Conservation (phyloP, 2,329 filamentous ascomycete species). For the Aspergillus tubingensis region DNA sequence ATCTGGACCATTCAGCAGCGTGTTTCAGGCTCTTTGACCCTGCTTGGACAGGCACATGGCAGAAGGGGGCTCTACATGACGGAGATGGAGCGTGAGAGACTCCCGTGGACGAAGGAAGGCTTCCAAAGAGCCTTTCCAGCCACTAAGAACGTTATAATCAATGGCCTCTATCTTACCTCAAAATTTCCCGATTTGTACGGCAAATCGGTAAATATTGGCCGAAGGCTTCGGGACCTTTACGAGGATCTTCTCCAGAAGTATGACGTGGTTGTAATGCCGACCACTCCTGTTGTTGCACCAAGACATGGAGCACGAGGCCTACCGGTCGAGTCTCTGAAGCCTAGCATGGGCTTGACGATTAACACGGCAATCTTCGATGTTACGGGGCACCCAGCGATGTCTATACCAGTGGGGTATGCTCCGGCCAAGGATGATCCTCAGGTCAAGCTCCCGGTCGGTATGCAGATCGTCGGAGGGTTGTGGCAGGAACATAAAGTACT, state of each 20-base stretch:
- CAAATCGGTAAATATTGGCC: constrained; percentile 45
- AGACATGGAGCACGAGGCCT: constrained; percentile 26
- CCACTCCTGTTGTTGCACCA: constrained; percentile 31
- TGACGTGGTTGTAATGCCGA: constrained; percentile 47
- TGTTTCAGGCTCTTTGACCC: constrained; percentile 48
- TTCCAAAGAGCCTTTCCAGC: constrained; percentile 52
- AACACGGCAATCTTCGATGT: constrained; percentile 62
- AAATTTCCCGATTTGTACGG: constrained; percentile 44
- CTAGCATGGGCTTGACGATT: constrained; percentile 54
- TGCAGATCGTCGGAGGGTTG: constrained; percentile 55
- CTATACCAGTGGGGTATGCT: constrained; percentile 54
- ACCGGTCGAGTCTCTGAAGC: constrained; percentile 28
- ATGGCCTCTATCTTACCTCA: constrained; percentile 42
- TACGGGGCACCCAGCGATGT: constrained; percentile 59
- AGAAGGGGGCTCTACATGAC: constrained; percentile 53
- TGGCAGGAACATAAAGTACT: constrained; percentile 33
- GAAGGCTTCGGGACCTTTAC: constrained; percentile 43
- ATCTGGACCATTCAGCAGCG: constrained; percentile 50
- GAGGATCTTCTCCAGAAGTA: constrained; percentile 42
- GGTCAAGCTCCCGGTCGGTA: constrained; percentile 52
- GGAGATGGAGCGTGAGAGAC: constrained; percentile 53
- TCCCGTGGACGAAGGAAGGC: constrained; percentile 50
- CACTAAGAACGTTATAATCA: constrained; percentile 48
- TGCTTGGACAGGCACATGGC: constrained; percentile 48
- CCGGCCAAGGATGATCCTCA: constrained; percentile 25